Percentiles rank a stretch among this genome's conserved stretches.
Evolutionary conservation across 2,329 filamentous ascomycete genomes (phyloP).

Genomic region (Ilyonectria robusta): DNA sequence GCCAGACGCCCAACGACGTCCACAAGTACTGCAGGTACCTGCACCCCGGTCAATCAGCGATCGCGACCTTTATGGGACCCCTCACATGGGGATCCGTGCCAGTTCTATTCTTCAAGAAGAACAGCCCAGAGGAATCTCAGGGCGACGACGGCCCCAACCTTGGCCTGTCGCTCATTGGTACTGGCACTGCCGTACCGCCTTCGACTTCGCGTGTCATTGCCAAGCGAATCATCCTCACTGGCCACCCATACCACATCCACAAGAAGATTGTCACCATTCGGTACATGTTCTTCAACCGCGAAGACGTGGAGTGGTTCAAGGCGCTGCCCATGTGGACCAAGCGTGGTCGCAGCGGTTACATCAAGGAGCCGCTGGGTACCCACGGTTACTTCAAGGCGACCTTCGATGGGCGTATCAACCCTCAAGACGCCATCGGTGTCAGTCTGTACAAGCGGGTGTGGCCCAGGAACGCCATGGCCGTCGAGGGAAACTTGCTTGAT

Average conservation of each 20-base stretch:
- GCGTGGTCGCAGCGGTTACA: constrained; percentile 87
- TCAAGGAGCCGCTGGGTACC: constrained; percentile 95
- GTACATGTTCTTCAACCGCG: constrained; percentile 99
- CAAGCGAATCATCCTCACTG: constrained; percentile 93
- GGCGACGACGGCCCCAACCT: constrained; percentile 60
- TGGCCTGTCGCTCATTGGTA: constrained; percentile 82
- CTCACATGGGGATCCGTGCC: constrained; percentile 95
- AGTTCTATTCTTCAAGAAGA: constrained; percentile 86
- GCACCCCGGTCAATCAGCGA: constrained; percentile 89
- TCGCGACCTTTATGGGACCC: constrained; percentile 91
- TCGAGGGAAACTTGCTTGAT: constrained; percentile 61
- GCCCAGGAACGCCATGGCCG: constrained; percentile 76
- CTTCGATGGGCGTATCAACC: constrained; percentile 96
- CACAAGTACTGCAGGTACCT: constrained; percentile 96
- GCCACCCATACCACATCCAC: constrained; percentile 98
- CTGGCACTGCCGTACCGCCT: constrained; percentile 87
- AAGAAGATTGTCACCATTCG: constrained; percentile 96
- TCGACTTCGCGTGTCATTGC: constrained; percentile 85
- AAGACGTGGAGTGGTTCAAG: constrained; percentile 98
- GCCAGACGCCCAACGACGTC: constrained; percentile 94
- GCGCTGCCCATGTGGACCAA: constrained; percentile 95
- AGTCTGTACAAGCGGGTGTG: constrained; percentile 90
- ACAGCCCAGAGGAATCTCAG: constrained; percentile 58
- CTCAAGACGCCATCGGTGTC: constrained; percentile 92
- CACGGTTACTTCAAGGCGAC: constrained; percentile 99